Evolutionary conservation across 305 asterid species (phyloP).

Genomic region (Fraxinus paxiana): DNA sequence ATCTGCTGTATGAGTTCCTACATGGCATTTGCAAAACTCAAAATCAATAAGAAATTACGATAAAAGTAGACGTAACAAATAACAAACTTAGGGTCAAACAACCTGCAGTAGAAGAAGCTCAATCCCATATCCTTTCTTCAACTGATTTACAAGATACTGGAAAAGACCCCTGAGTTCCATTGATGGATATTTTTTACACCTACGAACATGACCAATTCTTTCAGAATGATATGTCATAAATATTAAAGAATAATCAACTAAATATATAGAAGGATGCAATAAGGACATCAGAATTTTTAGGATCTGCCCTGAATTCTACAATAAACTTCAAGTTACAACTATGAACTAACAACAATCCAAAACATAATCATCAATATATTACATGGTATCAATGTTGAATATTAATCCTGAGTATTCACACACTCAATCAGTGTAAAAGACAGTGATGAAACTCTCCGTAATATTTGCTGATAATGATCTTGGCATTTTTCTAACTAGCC

Average conservation of each 20-base stretch:
- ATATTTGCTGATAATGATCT: not conserved
- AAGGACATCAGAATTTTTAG: not conserved
- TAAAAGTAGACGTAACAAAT: slow-evolving; percentile 15
- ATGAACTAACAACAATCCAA: not conserved
- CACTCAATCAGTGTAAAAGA: not conserved
- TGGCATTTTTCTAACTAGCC: not conserved
- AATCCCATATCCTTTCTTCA: slow-evolving; percentile 94
- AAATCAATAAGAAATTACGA: slow-evolving; percentile 14
- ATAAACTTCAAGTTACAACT: slow-evolving; percentile 7
- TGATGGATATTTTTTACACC: slow-evolving; percentile 99
- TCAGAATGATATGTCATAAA: slow-evolving; percentile 9
- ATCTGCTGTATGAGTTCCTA: slow-evolving; percentile 98
- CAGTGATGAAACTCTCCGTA: not conserved
- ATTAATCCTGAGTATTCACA: not conserved
- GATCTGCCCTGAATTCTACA: not conserved
- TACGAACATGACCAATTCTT: slow-evolving; percentile 30
- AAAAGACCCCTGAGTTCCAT: slow-evolving; percentile 99
- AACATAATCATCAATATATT: not conserved
- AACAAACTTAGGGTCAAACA: slow-evolving; percentile 9
- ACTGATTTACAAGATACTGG: slow-evolving; percentile 95
- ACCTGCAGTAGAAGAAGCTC: slow-evolving; percentile 99
- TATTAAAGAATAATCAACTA: slow-evolving; percentile 24
- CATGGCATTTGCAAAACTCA: slow-evolving; percentile 32
- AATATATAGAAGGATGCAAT: slow-evolving; percentile 1
- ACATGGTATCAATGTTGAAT: not conserved